Base-by-base conservation (phyloP, 225 moss, liverwort and hornwort species). In the Polytrichum commune region DNA sequence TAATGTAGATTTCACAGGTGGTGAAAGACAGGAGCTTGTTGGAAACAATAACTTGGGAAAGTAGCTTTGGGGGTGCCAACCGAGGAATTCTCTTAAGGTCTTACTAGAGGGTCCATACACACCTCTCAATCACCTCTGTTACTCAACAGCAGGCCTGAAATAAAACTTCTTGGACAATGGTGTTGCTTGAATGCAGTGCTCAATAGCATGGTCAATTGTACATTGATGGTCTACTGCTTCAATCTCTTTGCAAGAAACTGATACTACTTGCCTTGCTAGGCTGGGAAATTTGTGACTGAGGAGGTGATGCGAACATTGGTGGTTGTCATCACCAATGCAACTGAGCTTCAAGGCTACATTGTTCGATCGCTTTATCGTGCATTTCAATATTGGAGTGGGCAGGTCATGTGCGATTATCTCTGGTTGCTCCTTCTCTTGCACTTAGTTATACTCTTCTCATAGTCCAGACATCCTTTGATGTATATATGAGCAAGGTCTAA, bases 271-370 rank as follows among this genome's bases (percentile, higher is more conserved):
- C 62, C 26, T 64, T 72, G 63, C 10, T 78, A 97, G 97, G 94
- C 90, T 72, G 97, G 97, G 54, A 78, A 75, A 68, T 82, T 84
- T 72, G 81, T 94, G 60, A 90, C 80, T 70, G 92, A 91, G 71
- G 94, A 91, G 55, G 88, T 92, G 29, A 77, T 88, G 74, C 75
- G 86, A 33, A 78, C 91, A 56, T 68, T 97, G 26, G 79, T 97
- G 71, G 81, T 87, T 66, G 82, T 87, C 65, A 74, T 97, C 68
- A 92, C 90, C 77, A 92, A 92, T 82, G 87, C 97, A 64, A 54
- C 75, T 62, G 91, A 92, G 29, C 85, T 97, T 60, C 97, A 94
- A 70, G 97, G 94, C 66, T 97, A 91, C 73, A 68, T 81, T 64
- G 97, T 94, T 75, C 80, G 92, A 75, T 68, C 85, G 46, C 76